phyloP scores from a whole-genome alignment of 2,329 filamentous ascomycete species.

The Fusarium sp. region DNA sequence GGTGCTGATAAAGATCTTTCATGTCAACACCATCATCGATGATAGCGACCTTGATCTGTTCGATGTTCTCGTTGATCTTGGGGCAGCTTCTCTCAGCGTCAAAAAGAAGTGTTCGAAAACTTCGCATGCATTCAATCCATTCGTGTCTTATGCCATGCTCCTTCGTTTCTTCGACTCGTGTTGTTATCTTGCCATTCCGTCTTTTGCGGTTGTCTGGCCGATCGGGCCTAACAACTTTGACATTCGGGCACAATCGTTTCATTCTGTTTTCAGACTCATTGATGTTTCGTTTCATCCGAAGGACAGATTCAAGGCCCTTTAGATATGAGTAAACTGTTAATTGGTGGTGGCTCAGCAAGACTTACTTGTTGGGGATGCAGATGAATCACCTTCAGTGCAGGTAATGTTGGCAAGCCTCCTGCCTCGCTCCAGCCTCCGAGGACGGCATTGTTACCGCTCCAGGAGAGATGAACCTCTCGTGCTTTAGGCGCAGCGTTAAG shows the following conservation, averaged over 20 bases:
- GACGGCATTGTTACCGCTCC: constrained; percentile 15
- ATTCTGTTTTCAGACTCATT: neutral
- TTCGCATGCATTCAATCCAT: constrained; percentile 47
- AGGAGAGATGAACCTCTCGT: constrained; percentile 12
- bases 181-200: neutral
- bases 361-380: constrained; percentile 8
- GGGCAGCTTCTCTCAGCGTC: constrained; percentile 31
- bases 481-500: neutral
- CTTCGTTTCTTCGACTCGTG: constrained; percentile 14
- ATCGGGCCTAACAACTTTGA: neutral
- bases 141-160: constrained; percentile 39
- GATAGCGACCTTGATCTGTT: constrained; percentile 50
- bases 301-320: neutral
- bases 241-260: neutral
- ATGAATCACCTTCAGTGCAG: neutral
- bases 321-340: rapidly evolving
- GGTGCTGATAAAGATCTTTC: constrained; percentile 42
- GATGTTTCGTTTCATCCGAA: neutral
- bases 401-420: constrained; percentile 1
- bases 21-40: constrained; percentile 57
- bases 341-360: rapidly evolving
- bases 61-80: constrained; percentile 18
- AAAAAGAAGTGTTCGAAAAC: constrained; percentile 38
- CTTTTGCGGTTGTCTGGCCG: neutral
- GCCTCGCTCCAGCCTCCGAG: constrained; percentile 18